Evolutionary conservation across 169 alveolate species (phyloP).

Genomic region (Condylostoma magnum): DNA sequence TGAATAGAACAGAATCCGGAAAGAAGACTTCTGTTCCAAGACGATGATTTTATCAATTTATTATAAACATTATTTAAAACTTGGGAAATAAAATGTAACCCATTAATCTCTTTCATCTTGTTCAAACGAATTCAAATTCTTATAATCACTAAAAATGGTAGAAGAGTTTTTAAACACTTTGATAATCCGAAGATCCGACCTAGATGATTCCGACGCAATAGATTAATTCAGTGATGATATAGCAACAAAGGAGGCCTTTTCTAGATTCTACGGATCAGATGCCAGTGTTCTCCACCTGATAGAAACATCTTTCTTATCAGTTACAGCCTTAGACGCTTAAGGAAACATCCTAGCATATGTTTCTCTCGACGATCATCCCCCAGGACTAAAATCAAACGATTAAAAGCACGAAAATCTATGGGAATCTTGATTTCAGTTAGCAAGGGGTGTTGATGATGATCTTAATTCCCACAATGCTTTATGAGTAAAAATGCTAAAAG

Average conservation of each 20-base stretch:
- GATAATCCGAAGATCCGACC: conserved; percentile 23
- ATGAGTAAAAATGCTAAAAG: conserved; percentile 62
- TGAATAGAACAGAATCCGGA: no score
- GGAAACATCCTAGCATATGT: conserved; percentile 23
- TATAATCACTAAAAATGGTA: no score
- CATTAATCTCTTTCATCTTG: no score
- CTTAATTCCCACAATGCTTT: conserved; percentile 52
- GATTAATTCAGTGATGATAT: neutral
- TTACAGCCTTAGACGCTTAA: conserved; percentile 26
- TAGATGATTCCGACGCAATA: conserved; percentile 18
- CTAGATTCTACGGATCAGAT: conserved; percentile 8
- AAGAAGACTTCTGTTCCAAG: no score
- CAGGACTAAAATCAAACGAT: conserved; percentile 34
- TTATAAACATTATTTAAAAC: no score
- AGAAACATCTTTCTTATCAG: conserved; percentile 19
- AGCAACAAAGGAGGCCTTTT: neutral
- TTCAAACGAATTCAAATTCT: no score
- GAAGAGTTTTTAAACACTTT: conserved; percentile 12
- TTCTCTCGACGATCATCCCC: conserved; percentile 23
- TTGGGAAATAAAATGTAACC: no score
- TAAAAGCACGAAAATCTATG: conserved; percentile 67
- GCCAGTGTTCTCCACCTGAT: neutral
- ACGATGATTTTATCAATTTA: no score
- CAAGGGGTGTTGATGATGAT: conserved; percentile 60
- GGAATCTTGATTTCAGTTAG: conserved; percentile 70